Base-by-base conservation (phyloP, 2,329 filamentous ascomycete genomes). In the Tolypocladium ophioglossoides region DNA sequence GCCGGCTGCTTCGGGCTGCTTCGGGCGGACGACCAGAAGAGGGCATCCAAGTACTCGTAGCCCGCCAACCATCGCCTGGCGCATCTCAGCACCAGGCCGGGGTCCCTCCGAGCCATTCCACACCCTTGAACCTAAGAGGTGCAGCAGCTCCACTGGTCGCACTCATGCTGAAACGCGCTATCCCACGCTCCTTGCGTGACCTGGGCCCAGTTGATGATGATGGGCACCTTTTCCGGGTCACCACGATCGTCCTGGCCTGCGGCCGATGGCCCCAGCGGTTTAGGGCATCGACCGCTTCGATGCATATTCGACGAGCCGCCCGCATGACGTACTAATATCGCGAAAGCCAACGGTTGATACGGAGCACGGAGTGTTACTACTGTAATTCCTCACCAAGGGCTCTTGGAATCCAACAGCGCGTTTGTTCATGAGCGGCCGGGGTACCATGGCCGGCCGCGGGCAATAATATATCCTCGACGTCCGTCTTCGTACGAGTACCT, bases 131-230 rank as follows among this genome's bases (percentile, higher is more conserved):
- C 20, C 24, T 16, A 47, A 47, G 44, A 32, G 27, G 2, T 32
- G 44, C 44, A 32, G 44, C 32, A 47, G 44, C 27, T 34, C 44
- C 39, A 40, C 35, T 32, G 14, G 20, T 16, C 20, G 41, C 41
- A n/a, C 51, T 47, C 39, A 47, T 20, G 34, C 52, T 54, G 52
- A 54, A 54, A 54, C 52, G 52, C 52, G 34, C 52, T n/a, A 54
- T 35, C 39, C 32, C 52, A 27, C 30, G 9, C 38, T 51, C 41
- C 37, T n/a, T 41, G 52, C 47, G 18, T 46, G 32, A 14, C 44
- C 2, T 18, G 10, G 18, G 11, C 27, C 44, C 18, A 2, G 24
- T 30, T 30, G 41, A 18, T 46, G 41, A 27, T 2, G 24, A 46
- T 46, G 41, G 22, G 22, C 14, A 14, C 16, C 44, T 47, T 32